Base-by-base conservation (phyloP, 73 alveolate species). In the Loxodes magnus region DNA sequence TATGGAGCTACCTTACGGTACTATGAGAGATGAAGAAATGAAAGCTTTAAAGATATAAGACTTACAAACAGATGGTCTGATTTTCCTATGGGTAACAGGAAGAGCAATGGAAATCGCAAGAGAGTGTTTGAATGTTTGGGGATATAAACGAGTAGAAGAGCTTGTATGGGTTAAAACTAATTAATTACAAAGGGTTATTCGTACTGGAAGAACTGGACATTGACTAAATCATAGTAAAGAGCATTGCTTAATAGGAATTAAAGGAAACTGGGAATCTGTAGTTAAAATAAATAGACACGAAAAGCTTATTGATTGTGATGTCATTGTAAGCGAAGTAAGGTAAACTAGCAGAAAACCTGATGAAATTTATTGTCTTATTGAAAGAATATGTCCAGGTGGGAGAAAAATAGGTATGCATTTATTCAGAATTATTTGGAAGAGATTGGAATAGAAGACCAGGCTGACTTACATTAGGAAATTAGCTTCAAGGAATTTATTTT, bases 131-230 rank as follows among this genome's bases (percentile, higher is more conserved):
- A 79, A 64, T 38, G 43, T 63, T 9, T 80, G 96, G 96, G 96
- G 93, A 9, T 74, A 86, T 62, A 64, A 74, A 37, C 77, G 97
- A 67, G 91, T 78, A 36, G 99, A 88, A 51, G 99, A 92, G 77
- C 51, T 92, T 43, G 95, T 92, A 5, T 92, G 99, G 99, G 90
- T 92, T 21, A 92, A 92, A 62, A 87, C 94, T 38, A 92, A 92
- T 53, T 89, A 91, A 75, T 65, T 88, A 25, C 92, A 88, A 48
- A 78, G 97, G 41, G 64, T 92, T 46, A 92, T 88, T 22, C 71
- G 99, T 51, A 88, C 97, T 17, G 99, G 99, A 3, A 80, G 97
- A 61, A 92, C 97, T 6, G 99, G 99, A 4, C 99, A 92, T 82
- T 92, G 99, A n/a, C n/a, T n/a, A n/a, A n/a, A n/a, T n/a, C n/a